Evolutionary conservation across 495 filamentous ascomycete species (phyloP), one percentile per base, ranked within the genome.

Genomic region (Lichenothelia convexa): DNA sequence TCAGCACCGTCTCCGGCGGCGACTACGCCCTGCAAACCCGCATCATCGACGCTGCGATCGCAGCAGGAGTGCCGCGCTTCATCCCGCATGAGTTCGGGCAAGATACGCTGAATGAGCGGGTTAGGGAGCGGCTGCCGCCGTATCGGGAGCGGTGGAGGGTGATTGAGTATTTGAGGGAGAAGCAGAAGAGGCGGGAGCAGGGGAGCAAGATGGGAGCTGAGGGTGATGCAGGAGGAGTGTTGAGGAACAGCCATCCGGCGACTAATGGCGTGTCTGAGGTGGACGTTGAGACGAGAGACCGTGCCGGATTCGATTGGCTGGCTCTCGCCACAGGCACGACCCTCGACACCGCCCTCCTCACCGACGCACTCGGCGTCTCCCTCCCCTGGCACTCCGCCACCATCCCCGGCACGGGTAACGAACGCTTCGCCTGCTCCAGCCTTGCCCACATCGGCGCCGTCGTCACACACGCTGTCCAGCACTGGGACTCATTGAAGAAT

Each of bases 21-120:
- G 55, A 48, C 0, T 23, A 70, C 15, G 40, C 43, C 1, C 45
- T 42, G 0, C 70, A 78, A 39, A 50, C 49, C 5, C 38, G 46
- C 0, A 55, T 75, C 18, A 62, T 80, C 9, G 72, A 80, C 35
- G 77, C 75, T 2, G 63, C 71, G 0, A 47, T 70, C 13, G 59
- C 60, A 0, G 73, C 69, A 1, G 63, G 65, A 11, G 71, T 80
- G 2, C 58, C 64, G 48, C 64, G 74, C 19, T 74, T 75, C 42
- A 58, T 80, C 30, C 76, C 74, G 0, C 69, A 65, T 8, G 73
- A 78, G 42, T 83, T 71, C 40, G 78, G 76, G 24, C 54, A 47
- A 30, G 56, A 73, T 35, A 54, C 55, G 1, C 40, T 60, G 35
- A 61, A 74, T 32, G 6, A 43, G 21, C 32, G 4, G 41, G 17